These are phyloP conservation scores for Filosporella fistucella DNA, from an alignment of 495 filamentous ascomycete genomes.

Conservation along the genomic window DNA sequence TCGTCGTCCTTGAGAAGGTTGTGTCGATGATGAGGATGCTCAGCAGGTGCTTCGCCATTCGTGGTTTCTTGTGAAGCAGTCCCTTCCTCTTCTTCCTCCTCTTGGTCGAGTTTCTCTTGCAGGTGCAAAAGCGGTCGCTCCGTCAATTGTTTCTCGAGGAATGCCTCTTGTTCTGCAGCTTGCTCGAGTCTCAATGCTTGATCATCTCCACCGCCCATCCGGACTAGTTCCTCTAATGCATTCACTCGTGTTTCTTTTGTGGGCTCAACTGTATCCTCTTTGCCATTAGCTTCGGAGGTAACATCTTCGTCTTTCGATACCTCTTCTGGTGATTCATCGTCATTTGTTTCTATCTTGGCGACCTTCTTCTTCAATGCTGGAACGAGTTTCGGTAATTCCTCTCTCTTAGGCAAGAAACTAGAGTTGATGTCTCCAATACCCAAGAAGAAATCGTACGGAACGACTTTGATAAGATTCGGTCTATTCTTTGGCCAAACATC, in stretches of 20 bases:
- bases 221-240: slow-evolving; percentile 69
- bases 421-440: slow-evolving; percentile 99
- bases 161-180: slow-evolving; percentile 75
- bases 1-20: slow-evolving; percentile 84
- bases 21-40: slow-evolving; percentile 45
- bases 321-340: slow-evolving; percentile 30
- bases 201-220: slow-evolving; percentile 72
- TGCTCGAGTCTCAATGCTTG: slow-evolving; percentile 67
- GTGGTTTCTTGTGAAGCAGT: slow-evolving; percentile 23
- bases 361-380: slow-evolving; percentile 14
- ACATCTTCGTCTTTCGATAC: slow-evolving; percentile 13
- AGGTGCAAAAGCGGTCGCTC: slow-evolving; percentile 82
- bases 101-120: slow-evolving; percentile 82
- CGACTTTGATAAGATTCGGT: slow-evolving; percentile 90
- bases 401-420: slow-evolving; percentile 86
- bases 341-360: slow-evolving; percentile 29
- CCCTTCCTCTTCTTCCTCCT: slow-evolving; percentile 57
- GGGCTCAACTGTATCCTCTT: neutral
- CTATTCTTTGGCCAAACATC: slow-evolving; percentile 98
- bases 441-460: slow-evolving; percentile 94
- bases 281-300: neutral
- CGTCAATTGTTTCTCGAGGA: slow-evolving; percentile 81
- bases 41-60: slow-evolving; percentile 14
- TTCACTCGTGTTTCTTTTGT: slow-evolving; percentile 37
- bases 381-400: slow-evolving; percentile 51